Base-by-base conservation (phyloP, 1,284 basidiomycete genomes). In the Marasmius sp. region DNA sequence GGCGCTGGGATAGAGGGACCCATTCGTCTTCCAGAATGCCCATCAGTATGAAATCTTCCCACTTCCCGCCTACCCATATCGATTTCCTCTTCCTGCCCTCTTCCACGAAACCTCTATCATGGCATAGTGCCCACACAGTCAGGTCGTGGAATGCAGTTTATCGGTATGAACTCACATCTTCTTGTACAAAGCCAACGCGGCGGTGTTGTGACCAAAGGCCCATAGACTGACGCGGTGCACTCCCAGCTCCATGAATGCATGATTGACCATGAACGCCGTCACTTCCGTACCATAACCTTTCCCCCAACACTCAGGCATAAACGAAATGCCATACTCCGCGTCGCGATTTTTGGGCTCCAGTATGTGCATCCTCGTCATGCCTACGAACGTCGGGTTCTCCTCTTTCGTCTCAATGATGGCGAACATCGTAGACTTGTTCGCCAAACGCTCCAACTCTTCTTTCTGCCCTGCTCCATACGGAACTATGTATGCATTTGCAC, bases 281-380 rank as follows among this genome's bases (percentile, higher is more conserved):
- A 61, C 71, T 56, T 79, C 77, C 27, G 65, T 74, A 4, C 75
- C 77, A 57, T 72, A 76, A 0, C 77, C 77, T 12, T 67, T 66
- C 10, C 67, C 64, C 73, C 77, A 75, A 52, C 70, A 75, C 57
- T 57, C 36, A 1, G 72, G 72, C 10, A 54, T 43, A 12, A 78
- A 65, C 38, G 67, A 74, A 45, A 78, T 68, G 3, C 71, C 74
- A 27, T 73, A 69, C 51, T 64, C 63, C 37, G 68, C 75, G n/a
- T 77, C 72, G 16, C 71, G 68, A 43, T 74, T 69, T 59, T 61
- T 66, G 1, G 49, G 47, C 12, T 53, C 48, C 9, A 6, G 6
- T 16, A 27, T 27, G 16, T 37, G 34, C 39, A 64, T 12, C 8
- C 16, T 49, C 3, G 55, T 34, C 20, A 49, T 39, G 2, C 63